Evolutionary conservation across 2,329 filamentous ascomycete genomes (phyloP), one percentile per base, ranked within the genome.

Genomic region (Penicillium vulpinum): DNA sequence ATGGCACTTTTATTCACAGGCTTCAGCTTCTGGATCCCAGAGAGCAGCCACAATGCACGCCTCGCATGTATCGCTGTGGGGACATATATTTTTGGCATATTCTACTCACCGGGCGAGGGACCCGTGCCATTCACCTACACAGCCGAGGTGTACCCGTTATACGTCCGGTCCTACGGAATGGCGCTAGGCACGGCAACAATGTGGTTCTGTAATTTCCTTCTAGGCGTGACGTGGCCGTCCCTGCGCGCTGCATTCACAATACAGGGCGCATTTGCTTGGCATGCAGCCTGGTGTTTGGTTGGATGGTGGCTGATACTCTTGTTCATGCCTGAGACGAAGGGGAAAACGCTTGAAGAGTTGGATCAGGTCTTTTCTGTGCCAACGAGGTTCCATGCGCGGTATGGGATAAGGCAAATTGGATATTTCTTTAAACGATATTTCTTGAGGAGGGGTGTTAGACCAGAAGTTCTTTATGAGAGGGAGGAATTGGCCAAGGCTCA

Each of bases 101-200:
- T 77, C 35, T 79, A 79, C 56, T 79, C 77, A 1, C 84, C 85
- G 1, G 86, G 86, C 36, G 85, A 85, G 67, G 86, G 86, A 0
- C 82, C 83, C 0, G 85, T 88, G 0, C 85, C 86, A 0, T 88
- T 88, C 65, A 87, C 84, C 0, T 88, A 88, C 68, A 86, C 84
- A 0, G 85, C 86, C 21, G 86, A 88, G 69, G 85, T 84, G 1
- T 88, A 87, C 65, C 85, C 85, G 5, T 74, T 87, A 2, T 86
- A 87, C 60, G 81, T 87, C 39, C 82, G 85, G 16, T 79, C 83
- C 2, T 77, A 85, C 48, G 85, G 84, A 39, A 87, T 87, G 85
- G 82, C 83, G 1, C 73, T 86, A 0, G 80, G 83, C 9, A 84
- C 92, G 1, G 87, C 88, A 1, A 83, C 80, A 45, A 82, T 79